phyloP scores from a whole-genome alignment of 768 basidiomycete species.

The Kwoniella botswanensis region DNA sequence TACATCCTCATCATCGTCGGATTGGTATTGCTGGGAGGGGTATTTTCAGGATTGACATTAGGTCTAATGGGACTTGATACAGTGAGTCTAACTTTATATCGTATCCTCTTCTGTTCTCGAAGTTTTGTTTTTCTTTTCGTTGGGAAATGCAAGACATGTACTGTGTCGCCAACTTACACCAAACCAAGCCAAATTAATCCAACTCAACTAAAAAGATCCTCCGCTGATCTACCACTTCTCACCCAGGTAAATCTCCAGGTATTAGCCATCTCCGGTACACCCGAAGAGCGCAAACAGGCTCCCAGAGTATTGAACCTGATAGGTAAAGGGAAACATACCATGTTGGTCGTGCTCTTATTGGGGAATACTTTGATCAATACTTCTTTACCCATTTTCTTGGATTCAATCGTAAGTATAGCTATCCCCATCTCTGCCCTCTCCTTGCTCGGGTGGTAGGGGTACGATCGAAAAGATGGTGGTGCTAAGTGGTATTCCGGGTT shows the following conservation, averaged over 20 bases:
- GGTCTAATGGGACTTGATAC: slow-evolving; percentile 50
- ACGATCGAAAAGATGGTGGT: no score
- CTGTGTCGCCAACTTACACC: no score
- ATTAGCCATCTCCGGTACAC: slow-evolving; percentile 45
- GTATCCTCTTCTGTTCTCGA: no score
- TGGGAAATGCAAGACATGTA: no score
- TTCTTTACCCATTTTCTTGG: slow-evolving; percentile 50
- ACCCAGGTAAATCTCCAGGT: slow-evolving; percentile 51
- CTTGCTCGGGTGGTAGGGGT: no score
- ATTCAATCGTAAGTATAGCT: slow-evolving; percentile 36
- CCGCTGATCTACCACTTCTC: neutral
- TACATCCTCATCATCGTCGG: slow-evolving; percentile 40
- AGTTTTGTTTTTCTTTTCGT: no score
- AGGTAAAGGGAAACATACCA: slow-evolving; percentile 46
- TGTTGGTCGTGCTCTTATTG: slow-evolving; percentile 48
- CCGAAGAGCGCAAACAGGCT: slow-evolving; percentile 38
- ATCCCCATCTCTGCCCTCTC: no score
- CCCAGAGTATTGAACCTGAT: slow-evolving; percentile 44
- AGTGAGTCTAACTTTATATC: slow-evolving; percentile 15
- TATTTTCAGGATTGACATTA: slow-evolving; percentile 48
- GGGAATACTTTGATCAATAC: slow-evolving; percentile 52
- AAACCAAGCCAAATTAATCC: no score
- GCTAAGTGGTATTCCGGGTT: no score
- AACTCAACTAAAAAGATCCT: neutral
- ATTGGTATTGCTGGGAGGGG: slow-evolving; percentile 42